Evolutionary conservation across 2,329 filamentous ascomycete species (phyloP), one percentile per base, ranked within the genome.

Genomic region (Keithomyces neogunnii): DNA sequence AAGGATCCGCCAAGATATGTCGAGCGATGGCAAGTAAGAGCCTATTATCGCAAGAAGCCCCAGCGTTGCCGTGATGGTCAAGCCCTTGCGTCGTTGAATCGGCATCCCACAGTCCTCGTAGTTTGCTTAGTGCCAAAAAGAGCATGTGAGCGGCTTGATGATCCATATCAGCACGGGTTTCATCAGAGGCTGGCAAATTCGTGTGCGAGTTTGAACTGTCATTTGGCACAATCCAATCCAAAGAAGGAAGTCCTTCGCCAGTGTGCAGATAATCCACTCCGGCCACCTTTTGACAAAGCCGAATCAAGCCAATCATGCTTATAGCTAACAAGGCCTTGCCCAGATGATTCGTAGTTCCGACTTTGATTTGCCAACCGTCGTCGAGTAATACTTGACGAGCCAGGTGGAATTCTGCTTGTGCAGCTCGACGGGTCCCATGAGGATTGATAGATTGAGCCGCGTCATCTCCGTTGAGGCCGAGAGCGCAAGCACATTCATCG

Each of bases 231-330:
- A 85, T 80, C 73, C 81, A 84, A 11, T 70, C 67, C 56, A 77
- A 77, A 38, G 84, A 45, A 32, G 46, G 47, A 31, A 45, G 29
- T 5, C 36, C 48, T 29, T 9, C 35, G n/a, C 40, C 45, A 26
- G 33, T 11, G 28, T 30, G 43, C 3, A 29, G 29, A 3, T 43
- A 44, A 5, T 45, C 39, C 7, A 51, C 9, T 5, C n/a, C 42
- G 11, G 49, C 43, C 1, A 31, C 26, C 29, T 33, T 49, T 51
- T 73, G 71, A 9, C 68, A 70, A 35, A 67, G 66, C 49, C 68
- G 66, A 56, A 89, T 78, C 56, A 86, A 75, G 5, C 80, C 73
- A 51, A 87, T 74, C 49, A 90, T 70, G 10, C 79, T 81, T 73
- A 49, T 29, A 3, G 42, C 47, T 11, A 51, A 36, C 30, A 54